Evolutionary conservation across 2,329 filamentous ascomycete species (phyloP).

Genomic region (Parastagonospora avenae): DNA sequence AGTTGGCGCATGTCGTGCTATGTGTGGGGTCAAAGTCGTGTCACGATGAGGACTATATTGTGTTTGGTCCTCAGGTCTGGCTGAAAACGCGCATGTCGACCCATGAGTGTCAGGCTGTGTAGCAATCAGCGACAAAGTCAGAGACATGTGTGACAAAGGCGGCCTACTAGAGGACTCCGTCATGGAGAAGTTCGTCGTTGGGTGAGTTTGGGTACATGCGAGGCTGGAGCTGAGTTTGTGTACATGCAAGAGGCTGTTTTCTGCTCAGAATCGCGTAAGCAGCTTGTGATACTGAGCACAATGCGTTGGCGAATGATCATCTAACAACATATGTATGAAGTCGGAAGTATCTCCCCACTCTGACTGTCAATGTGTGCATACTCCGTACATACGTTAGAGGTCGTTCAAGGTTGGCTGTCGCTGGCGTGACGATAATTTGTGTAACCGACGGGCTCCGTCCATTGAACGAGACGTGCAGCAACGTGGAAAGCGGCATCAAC

Average conservation of each 20-base stretch:
- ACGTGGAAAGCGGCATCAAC: constrained; percentile 3
- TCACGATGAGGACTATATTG: constrained; percentile 17
- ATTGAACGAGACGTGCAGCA: not conserved
- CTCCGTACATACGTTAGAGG: constrained; percentile 1
- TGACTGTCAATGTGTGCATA: not conserved
- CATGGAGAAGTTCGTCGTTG: constrained; percentile 20
- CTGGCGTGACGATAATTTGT: constrained; percentile 7
- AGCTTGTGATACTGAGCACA: constrained; percentile 5
- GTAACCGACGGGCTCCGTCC: not conserved
- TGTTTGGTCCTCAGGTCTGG: constrained; percentile 26
- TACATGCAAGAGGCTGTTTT: constrained; percentile 8
- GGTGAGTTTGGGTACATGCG: constrained; percentile 8
- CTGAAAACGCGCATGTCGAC: constrained; percentile 8
- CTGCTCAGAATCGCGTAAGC: not conserved
- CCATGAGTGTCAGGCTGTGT: constrained; percentile 12
- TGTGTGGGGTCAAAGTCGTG: constrained; percentile 27
- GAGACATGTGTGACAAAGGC: constrained; percentile 13
- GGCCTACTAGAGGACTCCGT: constrained; percentile 9
- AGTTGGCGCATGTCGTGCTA: constrained; percentile 31
- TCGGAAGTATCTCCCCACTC: not conserved
- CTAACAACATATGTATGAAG: not conserved
- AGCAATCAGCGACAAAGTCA: constrained; percentile 9
- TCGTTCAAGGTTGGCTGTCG: not conserved
- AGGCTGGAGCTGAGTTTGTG: constrained; percentile 4
- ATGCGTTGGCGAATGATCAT: constrained; percentile 4